Conservation (phyloP, 73 alveolate genomes). For the Paramecium caudatum region DNA sequence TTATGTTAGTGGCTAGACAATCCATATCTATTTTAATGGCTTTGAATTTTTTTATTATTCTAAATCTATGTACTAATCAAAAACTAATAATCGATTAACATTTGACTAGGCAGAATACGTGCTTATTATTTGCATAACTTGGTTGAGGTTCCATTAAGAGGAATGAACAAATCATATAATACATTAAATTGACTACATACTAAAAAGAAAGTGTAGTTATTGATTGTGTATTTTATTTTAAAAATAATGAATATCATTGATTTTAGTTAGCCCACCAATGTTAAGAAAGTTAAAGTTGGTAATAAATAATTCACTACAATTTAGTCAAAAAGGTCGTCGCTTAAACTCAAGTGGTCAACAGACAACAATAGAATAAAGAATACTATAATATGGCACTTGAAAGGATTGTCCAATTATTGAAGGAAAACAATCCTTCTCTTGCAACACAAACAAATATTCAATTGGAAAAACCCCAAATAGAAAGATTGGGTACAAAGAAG, state of each 20-base stretch:
- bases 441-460: conserved; percentile 68
- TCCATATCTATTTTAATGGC: no score
- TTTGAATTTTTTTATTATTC: no score
- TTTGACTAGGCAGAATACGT: no score
- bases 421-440: conserved; percentile 43
- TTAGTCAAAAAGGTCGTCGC: conserved; percentile 15
- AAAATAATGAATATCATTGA: conserved; percentile 35
- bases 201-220: no score
- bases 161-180: no score
- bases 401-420: not conserved
- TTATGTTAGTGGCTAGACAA: no score
- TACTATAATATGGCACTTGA: not conserved
- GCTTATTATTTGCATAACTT: no score
- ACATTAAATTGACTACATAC: no score
- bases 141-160: no score
- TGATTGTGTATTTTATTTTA: no score
- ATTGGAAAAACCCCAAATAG: conserved; percentile 78
- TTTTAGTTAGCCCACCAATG: not conserved
- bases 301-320: not conserved
- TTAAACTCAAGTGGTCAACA: not conserved
- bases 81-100: no score
- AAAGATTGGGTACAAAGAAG: conserved; percentile 77
- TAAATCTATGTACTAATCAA: no score
- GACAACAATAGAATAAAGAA: conserved; percentile 4
- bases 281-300: conserved; percentile 17